These are phyloP conservation scores for Auriscalpium microsporum DNA, from an alignment of 768 basidiomycete species.

Conservation along the genomic window DNA sequence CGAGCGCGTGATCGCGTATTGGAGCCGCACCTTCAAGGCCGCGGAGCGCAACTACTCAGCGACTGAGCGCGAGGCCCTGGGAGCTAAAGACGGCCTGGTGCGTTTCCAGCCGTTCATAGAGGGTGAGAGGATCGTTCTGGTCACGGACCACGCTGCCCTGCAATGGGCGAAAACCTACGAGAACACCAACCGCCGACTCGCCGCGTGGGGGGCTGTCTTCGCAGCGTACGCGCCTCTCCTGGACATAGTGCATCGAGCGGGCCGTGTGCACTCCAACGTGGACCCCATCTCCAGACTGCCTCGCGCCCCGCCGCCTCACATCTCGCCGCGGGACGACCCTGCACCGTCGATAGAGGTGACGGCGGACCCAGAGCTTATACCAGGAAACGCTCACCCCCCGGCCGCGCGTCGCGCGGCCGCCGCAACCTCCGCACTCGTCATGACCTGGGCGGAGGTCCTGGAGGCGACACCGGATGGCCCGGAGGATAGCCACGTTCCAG, in stretches of 20 bases:
- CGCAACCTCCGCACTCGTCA: neutral
- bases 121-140: constrained; percentile 12
- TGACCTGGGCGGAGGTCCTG: neutral
- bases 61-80: constrained; percentile 20
- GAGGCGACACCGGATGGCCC: neutral
- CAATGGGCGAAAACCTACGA: constrained; percentile 31
- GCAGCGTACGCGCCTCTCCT: constrained; percentile 26
- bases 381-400: too few species aligned
- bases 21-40: constrained; percentile 17
- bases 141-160: constrained; percentile 22
- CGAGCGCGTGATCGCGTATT: constrained; percentile 21
- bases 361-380: neutral
- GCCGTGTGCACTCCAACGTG: constrained; percentile 31
- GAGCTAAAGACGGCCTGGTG: constrained; percentile 17
- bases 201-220: constrained; percentile 29
- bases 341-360: neutral
- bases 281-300: constrained; percentile 30
- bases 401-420: too few species aligned
- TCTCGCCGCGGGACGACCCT: neutral
- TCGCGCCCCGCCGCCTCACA: constrained; percentile 15
- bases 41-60: constrained; percentile 20
- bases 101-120: constrained; percentile 20
- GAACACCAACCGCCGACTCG: constrained; percentile 28
- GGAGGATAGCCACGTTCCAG: neutral
- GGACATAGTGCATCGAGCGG: constrained; percentile 30